These are phyloP conservation scores for Apiotrichum montevideense DNA, from an alignment of 1,284 basidiomycete species.

Conservation along the genomic window DNA sequence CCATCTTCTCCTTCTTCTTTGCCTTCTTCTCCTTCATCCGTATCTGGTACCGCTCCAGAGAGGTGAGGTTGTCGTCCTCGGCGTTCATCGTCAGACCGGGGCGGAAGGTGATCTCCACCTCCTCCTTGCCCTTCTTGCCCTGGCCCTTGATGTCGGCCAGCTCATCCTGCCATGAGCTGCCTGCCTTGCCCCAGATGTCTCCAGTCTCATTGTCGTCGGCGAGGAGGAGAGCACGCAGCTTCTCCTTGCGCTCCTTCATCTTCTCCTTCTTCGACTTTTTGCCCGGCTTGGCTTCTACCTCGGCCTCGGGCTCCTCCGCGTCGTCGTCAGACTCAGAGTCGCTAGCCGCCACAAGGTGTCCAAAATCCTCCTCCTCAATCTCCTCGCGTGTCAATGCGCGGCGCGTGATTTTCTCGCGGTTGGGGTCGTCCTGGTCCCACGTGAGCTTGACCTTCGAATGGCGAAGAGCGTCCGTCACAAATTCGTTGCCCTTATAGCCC, in stretches of 20 bases:
- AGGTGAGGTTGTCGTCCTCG: conserved; percentile 62
- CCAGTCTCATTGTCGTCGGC: conserved; percentile 54
- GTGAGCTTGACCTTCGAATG: conserved; percentile 97
- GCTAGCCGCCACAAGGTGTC: conserved; percentile 70
- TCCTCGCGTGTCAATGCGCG: conserved; percentile 71
- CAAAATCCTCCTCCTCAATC: conserved; percentile 83
- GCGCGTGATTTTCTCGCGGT: conserved; percentile 73
- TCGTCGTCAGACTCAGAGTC: conserved; percentile 44
- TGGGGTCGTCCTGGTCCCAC: conserved; percentile 97
- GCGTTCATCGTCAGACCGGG: conserved; percentile 60
- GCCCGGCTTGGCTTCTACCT: conserved; percentile 3
- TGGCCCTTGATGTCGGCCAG: conserved; percentile 40
- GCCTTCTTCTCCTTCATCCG: conserved; percentile 81
- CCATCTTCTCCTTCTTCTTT: conserved; percentile 53
- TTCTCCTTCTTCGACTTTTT: conserved; percentile 44
- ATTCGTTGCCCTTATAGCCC: conserved; percentile 80
- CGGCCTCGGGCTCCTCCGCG: conserved; percentile 14
- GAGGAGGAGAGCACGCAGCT: conserved; percentile 66
- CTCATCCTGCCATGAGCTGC: conserved; percentile 24
- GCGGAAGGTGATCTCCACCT: conserved; percentile 90
- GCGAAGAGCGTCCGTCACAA: conserved; percentile 91
- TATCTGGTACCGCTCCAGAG: conserved; percentile 69
- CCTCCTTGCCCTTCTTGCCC: conserved; percentile 36
- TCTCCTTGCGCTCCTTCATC: conserved; percentile 52
- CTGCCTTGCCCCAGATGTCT: conserved; percentile 62